Conservation (phyloP, 2,329 filamentous ascomycete species). For the Venturia nashicola region DNA sequence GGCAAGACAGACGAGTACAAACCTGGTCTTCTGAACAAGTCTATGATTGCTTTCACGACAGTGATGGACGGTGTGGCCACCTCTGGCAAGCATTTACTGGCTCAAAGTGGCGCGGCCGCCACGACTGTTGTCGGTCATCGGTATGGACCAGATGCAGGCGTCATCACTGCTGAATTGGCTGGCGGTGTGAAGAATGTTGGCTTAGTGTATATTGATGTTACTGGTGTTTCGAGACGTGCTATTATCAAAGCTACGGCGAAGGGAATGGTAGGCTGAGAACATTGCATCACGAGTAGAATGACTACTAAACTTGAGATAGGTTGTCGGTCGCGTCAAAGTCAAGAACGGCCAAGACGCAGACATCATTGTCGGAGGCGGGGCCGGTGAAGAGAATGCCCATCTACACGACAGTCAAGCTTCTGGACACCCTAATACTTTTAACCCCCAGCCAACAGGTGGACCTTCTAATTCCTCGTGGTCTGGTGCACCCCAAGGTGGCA, state of each 20-base stretch:
- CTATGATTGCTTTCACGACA: conserved; percentile 89
- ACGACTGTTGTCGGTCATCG: conserved; percentile 79
- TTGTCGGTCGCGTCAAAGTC: conserved; percentile 65
- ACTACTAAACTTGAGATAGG: conserved; percentile 56
- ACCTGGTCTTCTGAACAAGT: conserved; percentile 88
- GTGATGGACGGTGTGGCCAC: conserved; percentile 89
- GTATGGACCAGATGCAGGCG: conserved; percentile 76
- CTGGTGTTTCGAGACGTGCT: conserved; percentile 78
- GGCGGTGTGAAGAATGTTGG: conserved; percentile 93
- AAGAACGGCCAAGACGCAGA: conserved; percentile 41
- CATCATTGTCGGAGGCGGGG: conserved; percentile 62
- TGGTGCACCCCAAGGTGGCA: neutral
- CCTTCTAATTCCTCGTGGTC: neutral
- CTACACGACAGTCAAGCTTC: neutral
- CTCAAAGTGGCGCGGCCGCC: conserved; percentile 63
- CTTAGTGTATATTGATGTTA: conserved; percentile 92
- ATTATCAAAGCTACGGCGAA: conserved; percentile 92
- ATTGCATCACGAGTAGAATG: conserved; percentile 59
- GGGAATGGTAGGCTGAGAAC: conserved; percentile 49
- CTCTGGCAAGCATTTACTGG: conserved; percentile 66
- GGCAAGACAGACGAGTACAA: conserved; percentile 55
- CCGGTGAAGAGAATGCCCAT: conserved; percentile 33
- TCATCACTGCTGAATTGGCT: conserved; percentile 61
- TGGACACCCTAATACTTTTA: neutral
- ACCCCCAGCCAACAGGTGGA: neutral